A percentile compares a stretch with the other conserved stretches of the same genome.
phyloP scores from a whole-genome alignment of 768 basidiomycete genomes.

The Kockovaella imperatae region DNA sequence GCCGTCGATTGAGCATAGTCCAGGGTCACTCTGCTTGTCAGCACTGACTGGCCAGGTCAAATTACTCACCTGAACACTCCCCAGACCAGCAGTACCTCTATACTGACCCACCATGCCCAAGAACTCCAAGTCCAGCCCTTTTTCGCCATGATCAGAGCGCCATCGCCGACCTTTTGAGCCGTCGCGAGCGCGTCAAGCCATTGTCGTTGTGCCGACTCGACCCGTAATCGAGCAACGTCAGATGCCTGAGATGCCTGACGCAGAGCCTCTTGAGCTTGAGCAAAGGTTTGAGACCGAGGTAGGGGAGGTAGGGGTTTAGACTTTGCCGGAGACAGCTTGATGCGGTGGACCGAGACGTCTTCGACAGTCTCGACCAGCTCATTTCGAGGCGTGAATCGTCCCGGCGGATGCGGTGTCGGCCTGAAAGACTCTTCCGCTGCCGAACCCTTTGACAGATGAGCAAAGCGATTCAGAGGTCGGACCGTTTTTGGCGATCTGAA shows the following conservation, averaged over 20 bases:
- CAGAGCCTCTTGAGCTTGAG: slow-evolving; percentile 10
- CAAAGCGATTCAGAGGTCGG: background rate
- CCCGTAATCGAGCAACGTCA: slow-evolving; percentile 1
- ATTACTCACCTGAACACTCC: slow-evolving; percentile 32
- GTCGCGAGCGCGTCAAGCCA: slow-evolving; percentile 23
- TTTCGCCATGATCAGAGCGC: slow-evolving; percentile 4
- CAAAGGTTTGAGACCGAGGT: background rate
- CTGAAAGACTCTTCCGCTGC: slow-evolving; percentile 1
- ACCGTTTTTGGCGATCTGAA: slow-evolving; percentile 14
- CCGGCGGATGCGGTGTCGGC: slow-evolving; percentile 12
- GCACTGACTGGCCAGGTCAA: background rate
- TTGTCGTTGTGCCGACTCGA: slow-evolving; percentile 19
- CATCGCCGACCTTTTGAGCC: background rate
- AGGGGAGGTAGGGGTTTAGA: background rate
- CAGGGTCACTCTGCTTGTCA: slow-evolving; percentile 20
- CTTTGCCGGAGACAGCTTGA: slow-evolving; percentile 16
- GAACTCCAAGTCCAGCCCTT: slow-evolving; percentile 24
- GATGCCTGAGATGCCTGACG: slow-evolving; percentile 8
- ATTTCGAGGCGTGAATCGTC: background rate
- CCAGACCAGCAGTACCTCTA: slow-evolving; percentile 32
- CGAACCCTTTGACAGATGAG: slow-evolving; percentile 2
- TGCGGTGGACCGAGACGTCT: slow-evolving; percentile 17
- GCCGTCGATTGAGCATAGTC: slow-evolving; percentile 28
- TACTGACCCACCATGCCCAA: slow-evolving; percentile 28
- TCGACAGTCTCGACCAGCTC: background rate